Base-by-base conservation (phyloP, 106 monocot genomes). In the Dioscorea zingiberensis region DNA sequence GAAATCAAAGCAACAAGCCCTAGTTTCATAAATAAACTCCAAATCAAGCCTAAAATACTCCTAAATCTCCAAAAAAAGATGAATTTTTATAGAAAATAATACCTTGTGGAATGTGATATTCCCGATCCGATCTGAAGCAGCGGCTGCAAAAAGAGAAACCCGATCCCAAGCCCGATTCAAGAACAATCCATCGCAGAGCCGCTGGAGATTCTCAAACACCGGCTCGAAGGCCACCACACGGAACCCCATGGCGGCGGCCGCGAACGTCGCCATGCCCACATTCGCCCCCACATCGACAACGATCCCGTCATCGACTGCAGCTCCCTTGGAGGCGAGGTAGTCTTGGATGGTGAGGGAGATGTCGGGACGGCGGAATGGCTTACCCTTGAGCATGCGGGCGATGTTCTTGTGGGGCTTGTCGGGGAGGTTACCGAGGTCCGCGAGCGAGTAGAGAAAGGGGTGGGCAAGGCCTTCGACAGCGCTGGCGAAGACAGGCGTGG, bases 401-500 rank as follows among this genome's bases (percentile, higher is more conserved):
- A 98, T 98, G 86, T 93, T 98, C 76, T 98, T 98, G 75, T 93
- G 92, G n/a, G 98, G 98, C 68, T 87, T 88, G 2, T 92, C 98
- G 16, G 98, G 98, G 44, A 98, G 81, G 22, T 72, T 28, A 2
- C 98, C 98, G 65, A 98, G 71, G 72, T 98, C 98, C 53, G 98
- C 71, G 65, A 98, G 82, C 25, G 98, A 98, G 86, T 73, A 98
- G 48, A 98, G 66, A 66, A 98, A 98, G 13, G 92, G 98, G 61
- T 76, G 71, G 18, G 16, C 27, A n/a, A 98, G 67, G 66, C 84
- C 86, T 71, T 98, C 98, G 24, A 98, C 93, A 18, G 70, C 62
- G 73, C 72, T 80, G 54, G 98, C 92, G 58, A 98, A 76, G 63
- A 93, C 84, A 2, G 98, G 98, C 18, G 77, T 80, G 15, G 98